Evolutionary conservation across 441 rosid genomes (phyloP), one percentile per base, ranked within the genome.

Genomic region (Pelargonium australe): DNA sequence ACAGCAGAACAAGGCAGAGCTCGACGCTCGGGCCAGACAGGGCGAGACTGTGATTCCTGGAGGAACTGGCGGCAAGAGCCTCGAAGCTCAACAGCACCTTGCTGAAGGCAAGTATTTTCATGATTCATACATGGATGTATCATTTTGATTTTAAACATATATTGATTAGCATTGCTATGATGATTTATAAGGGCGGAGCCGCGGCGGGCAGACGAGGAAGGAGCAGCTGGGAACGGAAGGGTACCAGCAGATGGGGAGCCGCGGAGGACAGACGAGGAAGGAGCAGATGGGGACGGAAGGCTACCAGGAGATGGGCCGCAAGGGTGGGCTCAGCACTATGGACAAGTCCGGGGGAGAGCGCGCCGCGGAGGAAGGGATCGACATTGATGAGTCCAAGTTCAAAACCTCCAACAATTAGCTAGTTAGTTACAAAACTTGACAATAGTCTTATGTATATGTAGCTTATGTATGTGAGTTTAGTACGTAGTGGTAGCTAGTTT

Each of bases 311-410:
- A 63, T 28, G 66, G 66, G 66, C 2, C 44, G 66, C 23, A 63
- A 63, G 66, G 66, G 40, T 6, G 66, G 66, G 2, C 43, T 63
- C 16, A 63, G 16, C 43, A 63, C 66, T 17, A 8, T 17, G 2
- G 66, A 63, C 12, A 13, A 28, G 66, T 20, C 66, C 7, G 16
- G 41, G 7, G 66, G 41, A 3, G 66, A 63, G 7, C 37, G 43
- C 7, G 66, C 41, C 0, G 66, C 66, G 2, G 14, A 31, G 14
- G 66, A 63, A 23, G 43, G 66, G 2, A 63, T 63, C 41, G 7
- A 63, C 13, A 20, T 28, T 12, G 66, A 63, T 25, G 66, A 63
- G 41, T 63, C 66, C 66, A 63, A 63, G 66, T 63, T 63, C 66
- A 63, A 31, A 23, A 63, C 66, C 28, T 60, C 55, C 55, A 12